Conservation (phyloP, 176 grass and related monocot genomes). For the Aegilops sharonensis region DNA sequence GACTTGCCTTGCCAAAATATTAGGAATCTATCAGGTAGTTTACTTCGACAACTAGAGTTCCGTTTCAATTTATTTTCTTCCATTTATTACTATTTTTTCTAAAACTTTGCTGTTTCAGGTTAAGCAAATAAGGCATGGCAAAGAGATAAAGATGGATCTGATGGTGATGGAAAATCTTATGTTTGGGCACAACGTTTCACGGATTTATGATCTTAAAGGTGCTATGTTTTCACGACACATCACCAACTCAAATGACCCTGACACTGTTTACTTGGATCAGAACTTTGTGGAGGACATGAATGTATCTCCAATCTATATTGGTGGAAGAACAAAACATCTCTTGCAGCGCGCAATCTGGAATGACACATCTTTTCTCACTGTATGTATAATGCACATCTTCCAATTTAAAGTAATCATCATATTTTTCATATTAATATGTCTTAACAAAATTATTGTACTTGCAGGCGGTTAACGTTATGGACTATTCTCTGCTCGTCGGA, state of each 20-base stretch:
- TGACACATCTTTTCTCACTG: conserved; percentile 92
- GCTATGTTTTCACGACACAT: conserved; percentile 56
- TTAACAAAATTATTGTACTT: conserved; percentile 40
- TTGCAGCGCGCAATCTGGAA: conserved; percentile 98
- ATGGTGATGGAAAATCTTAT: conserved; percentile 99
- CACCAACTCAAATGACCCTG: conserved; percentile 42
- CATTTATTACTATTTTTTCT: conserved; percentile 25
- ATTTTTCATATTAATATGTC: conserved; percentile 34
- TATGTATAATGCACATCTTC: conserved; percentile 53
- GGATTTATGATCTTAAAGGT: conserved; percentile 89
- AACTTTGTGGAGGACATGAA: conserved; percentile 85
- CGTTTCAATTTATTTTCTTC: conserved; percentile 23
- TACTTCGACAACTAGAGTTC: conserved; percentile 10
- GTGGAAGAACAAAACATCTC: conserved; percentile 89
- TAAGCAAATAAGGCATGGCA: conserved; percentile 69
- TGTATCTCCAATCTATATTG: conserved; percentile 86
- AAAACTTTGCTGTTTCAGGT: conserved; percentile 45
- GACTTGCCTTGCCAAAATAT: conserved; percentile 90
- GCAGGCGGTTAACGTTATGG: conserved; percentile 88
- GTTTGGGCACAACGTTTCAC: conserved; percentile 75
- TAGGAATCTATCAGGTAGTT: conserved; percentile 97
- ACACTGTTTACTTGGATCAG: conserved; percentile 83
- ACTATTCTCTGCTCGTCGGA: conserved; percentile 94
- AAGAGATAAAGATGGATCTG: conserved; percentile 77
- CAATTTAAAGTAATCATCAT: conserved; percentile 6